Evolutionary conservation across 1,284 basidiomycete species (phyloP), one percentile per base, ranked within the genome.

Genomic region (Papiliotrema flavescens): DNA sequence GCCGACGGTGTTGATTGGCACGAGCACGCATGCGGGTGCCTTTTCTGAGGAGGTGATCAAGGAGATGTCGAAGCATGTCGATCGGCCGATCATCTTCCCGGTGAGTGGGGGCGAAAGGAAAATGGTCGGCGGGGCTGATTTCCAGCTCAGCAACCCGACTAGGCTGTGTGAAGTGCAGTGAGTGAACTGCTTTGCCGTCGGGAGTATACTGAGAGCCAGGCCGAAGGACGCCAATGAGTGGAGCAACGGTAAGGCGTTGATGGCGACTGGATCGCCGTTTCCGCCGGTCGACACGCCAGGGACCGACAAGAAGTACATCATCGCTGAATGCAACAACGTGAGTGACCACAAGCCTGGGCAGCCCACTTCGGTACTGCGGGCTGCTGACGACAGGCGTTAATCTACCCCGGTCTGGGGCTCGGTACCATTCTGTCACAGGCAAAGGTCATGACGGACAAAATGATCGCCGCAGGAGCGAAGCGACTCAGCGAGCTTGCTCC

Each of bases 181-280:
- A 63, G 68, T 62, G 8, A 13, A 28, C 15, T 23, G 17, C 11
- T 36, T 22, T 40, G 14, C 24, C 43, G 22, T 37, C 28, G 17
- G 26, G 40, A 26, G 28, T 9, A 2, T 11, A 40, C 14, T 58
- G 36, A 59, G 43, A 20, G 37, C 5, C 54, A 70, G 62, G 20
- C 67, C 67, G 8, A 79, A 82, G 60, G 83, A 89, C 65, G 81
- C 85, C 42, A 84, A 85, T 62, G 79, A 84, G 23, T 92, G 89
- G 90, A 87, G 86, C 0, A 72, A 83, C 3, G 88, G 88, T 3
- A 84, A 82, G 66, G 89, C 87, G 17, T 76, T 91, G 37, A 75
- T 91, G 48, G 87, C 88, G 0, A 90, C 88, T 7, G 89, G 89
- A 14, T 88, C 86, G 61, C 89, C 89, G 0, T 93, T 91, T 78